Evolutionary conservation across 164 flowering plant species (phyloP), one percentile per base, ranked within the genome.

Genomic region (Euptelea pleiosperma): DNA sequence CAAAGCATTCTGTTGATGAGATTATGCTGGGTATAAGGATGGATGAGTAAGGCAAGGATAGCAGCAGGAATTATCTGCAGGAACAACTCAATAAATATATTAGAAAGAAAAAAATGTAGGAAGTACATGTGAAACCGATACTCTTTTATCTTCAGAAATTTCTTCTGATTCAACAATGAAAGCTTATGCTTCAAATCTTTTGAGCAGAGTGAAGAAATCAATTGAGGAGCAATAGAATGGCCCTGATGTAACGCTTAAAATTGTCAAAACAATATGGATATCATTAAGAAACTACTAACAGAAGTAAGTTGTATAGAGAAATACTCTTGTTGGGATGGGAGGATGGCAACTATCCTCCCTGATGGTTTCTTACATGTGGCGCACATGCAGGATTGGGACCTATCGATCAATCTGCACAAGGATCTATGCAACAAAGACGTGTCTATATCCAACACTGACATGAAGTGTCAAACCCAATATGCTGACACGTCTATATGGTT

Each of bases 21-120:
- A 12, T 6, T 4, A 55, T 68, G 62, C 0, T 0, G 4, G 0
- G 77, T 71, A 30, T 45, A 26, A 11, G 96, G 96, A 50, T 80
- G 72, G 54, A 83, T 24, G 14, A 86, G 22, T 2, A 79, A 0
- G n/a, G 90, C 73, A 39, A 86, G 79, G 30, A 81, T 34, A 6
- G 73, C 81, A 34, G 55, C 60, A 53, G 90, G 87, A 34, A 82
- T 70, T 31, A 75, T 64, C 95, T 87, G 76, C 42, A 61, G 43
- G 43, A 33, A 52, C 39, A 31, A 8, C 6, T 31, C n/a, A n/a
- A 48, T 48, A 3, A 9, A 48, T 7, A 22, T 8, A 48, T 3
- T 4, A 15, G 30, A 48, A 24, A 10, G 3, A 15, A 14, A 48
- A 10, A 15, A 6, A 47, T 14, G 11, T 4, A 24, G 31, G 22